Percentiles rank a stretch among this genome's conserved stretches.
phyloP scores from a whole-genome alignment of 208 protist species.

The Entamoeba moshkovskii region DNA sequence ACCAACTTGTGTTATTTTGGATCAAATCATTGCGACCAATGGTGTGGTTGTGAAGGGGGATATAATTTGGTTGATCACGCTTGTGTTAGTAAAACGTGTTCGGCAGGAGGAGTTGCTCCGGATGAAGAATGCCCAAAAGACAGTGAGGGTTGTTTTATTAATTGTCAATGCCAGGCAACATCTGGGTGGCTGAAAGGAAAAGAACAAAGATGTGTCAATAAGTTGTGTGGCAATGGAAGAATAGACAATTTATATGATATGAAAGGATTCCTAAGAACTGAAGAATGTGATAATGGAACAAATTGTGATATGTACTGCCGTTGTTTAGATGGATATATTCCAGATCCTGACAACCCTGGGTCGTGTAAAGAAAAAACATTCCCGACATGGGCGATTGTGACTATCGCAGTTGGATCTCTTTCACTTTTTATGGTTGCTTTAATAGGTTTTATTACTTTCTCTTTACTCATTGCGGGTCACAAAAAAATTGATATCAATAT shows the following conservation, averaged over 20 bases:
- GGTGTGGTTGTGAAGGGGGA: not conserved
- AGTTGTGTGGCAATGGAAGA: not conserved
- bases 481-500: not conserved
- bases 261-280: not conserved
- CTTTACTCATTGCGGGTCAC: not conserved
- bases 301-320: not conserved
- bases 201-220: not conserved
- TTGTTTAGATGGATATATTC: not conserved
- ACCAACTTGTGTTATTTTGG: not conserved
- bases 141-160: not conserved
- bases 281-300: not conserved
- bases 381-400: not conserved
- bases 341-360: not conserved
- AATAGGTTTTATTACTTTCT: not conserved
- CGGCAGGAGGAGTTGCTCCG: not conserved
- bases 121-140: not conserved
- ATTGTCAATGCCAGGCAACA: not conserved
- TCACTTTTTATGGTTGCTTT: not conserved
- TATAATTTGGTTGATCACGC: not conserved
- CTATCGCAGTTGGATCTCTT: not conserved
- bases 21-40: not conserved
- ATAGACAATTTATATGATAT: not conserved
- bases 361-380: not conserved
- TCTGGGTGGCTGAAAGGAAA: not conserved
- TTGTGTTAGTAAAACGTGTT: not conserved